Evolutionary conservation across 805 yeast species (phyloP).

Genomic region (Yamadazyma akitaensis): DNA sequence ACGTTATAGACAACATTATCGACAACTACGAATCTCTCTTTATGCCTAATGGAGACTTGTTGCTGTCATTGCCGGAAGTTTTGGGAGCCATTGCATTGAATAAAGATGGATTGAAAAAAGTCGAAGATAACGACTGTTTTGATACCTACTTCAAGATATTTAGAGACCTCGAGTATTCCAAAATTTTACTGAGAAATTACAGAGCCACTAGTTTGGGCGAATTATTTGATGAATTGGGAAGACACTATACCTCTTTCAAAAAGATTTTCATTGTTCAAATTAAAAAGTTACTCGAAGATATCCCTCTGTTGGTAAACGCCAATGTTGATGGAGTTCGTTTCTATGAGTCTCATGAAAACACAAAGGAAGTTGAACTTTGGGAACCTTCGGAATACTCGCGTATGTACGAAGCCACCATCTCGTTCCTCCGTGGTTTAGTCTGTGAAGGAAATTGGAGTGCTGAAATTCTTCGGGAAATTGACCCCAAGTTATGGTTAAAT

Average conservation of each 20-base stretch:
- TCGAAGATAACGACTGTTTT: constrained; percentile 41
- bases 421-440: constrained; percentile 50
- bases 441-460: constrained; percentile 50
- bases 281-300: constrained; percentile 38
- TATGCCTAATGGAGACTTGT: constrained; percentile 54
- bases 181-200: constrained; percentile 48
- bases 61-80: constrained; percentile 64
- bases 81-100: constrained; percentile 83
- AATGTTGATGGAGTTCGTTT: constrained; percentile 27
- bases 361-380: constrained; percentile 46
- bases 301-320: constrained; percentile 38
- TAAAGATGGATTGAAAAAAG: constrained; percentile 61
- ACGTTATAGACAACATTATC: constrained; percentile 62
- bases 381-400: constrained; percentile 46
- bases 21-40: constrained; percentile 54
- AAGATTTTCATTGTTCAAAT: constrained; percentile 53
- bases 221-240: constrained; percentile 71
- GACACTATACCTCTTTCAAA: constrained; percentile 78
- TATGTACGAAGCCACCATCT: constrained; percentile 48
- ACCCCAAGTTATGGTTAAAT: constrained; percentile 44
- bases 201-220: constrained; percentile 54
- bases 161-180: constrained; percentile 46
- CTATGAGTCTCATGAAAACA: constrained; percentile 34
- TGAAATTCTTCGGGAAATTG: constrained; percentile 34
- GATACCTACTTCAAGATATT: constrained; percentile 50